These are phyloP conservation scores for Gypsophila paniculata DNA, from an alignment of 179 eudicot species.

Conservation along the genomic window DNA sequence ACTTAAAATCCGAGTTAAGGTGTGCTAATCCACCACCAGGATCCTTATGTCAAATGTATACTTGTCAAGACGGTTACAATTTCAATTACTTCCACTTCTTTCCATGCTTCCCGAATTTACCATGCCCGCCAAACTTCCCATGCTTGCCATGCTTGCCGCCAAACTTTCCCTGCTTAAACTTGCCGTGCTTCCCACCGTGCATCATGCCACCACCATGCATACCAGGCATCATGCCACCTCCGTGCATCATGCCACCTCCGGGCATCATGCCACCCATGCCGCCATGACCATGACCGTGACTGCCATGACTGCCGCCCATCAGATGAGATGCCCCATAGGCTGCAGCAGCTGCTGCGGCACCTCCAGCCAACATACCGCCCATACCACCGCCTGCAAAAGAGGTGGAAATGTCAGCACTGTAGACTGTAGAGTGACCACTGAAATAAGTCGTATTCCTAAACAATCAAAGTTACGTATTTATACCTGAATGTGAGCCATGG, in stretches of 20 bases:
- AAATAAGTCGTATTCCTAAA: neutral
- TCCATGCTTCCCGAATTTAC: slow-evolving; percentile 33
- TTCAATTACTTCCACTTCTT: slow-evolving; percentile 62
- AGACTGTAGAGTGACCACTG: neutral
- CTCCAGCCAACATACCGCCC: slow-evolving; percentile 42
- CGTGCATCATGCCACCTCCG: slow-evolving; percentile 5
- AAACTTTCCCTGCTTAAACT: slow-evolving; percentile 34
- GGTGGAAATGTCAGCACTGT: neutral
- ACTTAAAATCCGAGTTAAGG: slow-evolving; percentile 19
- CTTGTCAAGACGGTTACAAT: neutral
- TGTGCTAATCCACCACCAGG: slow-evolving; percentile 18
- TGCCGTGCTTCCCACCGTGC: slow-evolving; percentile 36
- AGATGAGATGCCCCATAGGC: slow-evolving; percentile 43
- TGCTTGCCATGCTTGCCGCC: slow-evolving; percentile 34
- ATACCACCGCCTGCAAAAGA: slow-evolving; percentile 20
- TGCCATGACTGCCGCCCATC: slow-evolving; percentile 29
- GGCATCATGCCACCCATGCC: slow-evolving; percentile 19
- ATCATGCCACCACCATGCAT: slow-evolving; percentile 20
- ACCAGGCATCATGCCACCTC: slow-evolving; percentile 20
- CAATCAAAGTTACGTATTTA: slow-evolving; percentile 2
- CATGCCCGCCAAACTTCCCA: slow-evolving; percentile 32
- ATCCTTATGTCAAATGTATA: slow-evolving; percentile 16
- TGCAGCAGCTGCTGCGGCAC: slow-evolving; percentile 59
- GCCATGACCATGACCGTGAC: neutral
- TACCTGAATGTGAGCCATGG: slow-evolving; percentile 30